Base-by-base conservation (phyloP, 352 stramenopile species). In the Peronospora tabacina region DNA sequence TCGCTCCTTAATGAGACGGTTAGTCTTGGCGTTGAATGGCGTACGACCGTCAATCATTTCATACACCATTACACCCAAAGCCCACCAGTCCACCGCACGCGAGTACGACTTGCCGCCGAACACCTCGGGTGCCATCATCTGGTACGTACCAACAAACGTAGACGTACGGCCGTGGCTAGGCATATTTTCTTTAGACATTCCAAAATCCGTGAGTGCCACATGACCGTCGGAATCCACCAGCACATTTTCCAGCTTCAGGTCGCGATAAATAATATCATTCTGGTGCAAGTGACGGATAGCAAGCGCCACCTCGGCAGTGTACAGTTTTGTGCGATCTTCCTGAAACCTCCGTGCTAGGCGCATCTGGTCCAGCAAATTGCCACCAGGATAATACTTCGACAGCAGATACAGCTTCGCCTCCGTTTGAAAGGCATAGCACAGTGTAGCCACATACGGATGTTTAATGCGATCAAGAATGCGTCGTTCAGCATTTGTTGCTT, bases 211-310 rank as follows among this genome's bases (percentile, higher is more conserved):
- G 16, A 99, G 71, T 32, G 94, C 87, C 35, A 99, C 84, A 60
- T 99, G 94, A 34, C 97, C 97, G 41, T 94, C 70, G 11, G 82
- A 87, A 54, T 97, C 95, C 34, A 99, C 82, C 11, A 99, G 66
- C 32, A 99, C 92, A 63, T 99, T 99, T 66, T 99, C 96, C 30
- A 97, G 91, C 74, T 99, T 99, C 22, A 99, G 75, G 66, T 99
- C 95, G 29, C 96, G 81, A 76, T 98, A 98, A 61, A 98, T 96
- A 69, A 98, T 97, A 74, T 97, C 80, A 52, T 94, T 81, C 38
- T 80, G 58, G 72, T 98, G 92, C 56, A 98, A 63, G 61, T 97
- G 81, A 47, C 90, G 72, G 40, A 99, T 93, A 17, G 97, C 97
- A 2, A 98, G 73, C 40, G 91, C 82, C 43, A 99, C 96, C 64